A percentile compares a stretch with the other conserved stretches of the same genome.
phyloP scores from a whole-genome alignment of 306 rosid genomes.

The Prunus padus region DNA sequence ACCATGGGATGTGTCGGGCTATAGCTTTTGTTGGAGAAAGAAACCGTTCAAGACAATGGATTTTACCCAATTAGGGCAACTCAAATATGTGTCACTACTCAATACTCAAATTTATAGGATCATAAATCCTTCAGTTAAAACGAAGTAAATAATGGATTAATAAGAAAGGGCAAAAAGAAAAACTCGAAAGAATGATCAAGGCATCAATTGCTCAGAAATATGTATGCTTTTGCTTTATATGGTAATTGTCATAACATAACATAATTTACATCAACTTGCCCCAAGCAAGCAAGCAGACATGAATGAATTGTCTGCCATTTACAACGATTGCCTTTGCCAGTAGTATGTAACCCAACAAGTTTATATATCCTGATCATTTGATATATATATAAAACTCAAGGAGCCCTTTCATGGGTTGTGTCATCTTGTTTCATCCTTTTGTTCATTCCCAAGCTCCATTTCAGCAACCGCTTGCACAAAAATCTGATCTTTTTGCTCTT shows the following conservation, averaged over 20 bases:
- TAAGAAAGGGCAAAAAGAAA: background rate
- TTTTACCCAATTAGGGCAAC: too few relatives aligned
- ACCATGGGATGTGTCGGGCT: too few relatives aligned
- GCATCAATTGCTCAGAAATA: background rate
- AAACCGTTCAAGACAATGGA: too few relatives aligned
- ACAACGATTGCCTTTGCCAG: background rate
- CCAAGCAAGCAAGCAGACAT: background rate
- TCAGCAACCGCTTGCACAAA: background rate
- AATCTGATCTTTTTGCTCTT: background rate
- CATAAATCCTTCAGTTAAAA: too few relatives aligned
- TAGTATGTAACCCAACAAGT: background rate
- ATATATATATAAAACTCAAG: background rate
- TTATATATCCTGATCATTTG: background rate
- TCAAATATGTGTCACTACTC: too few relatives aligned
- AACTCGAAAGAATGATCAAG: background rate
- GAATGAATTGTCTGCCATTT: background rate
- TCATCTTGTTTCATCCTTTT: background rate
- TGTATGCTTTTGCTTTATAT: background rate
- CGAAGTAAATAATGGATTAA: background rate
- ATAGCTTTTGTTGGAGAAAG: too few relatives aligned
- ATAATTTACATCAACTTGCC: background rate
- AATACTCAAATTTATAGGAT: too few relatives aligned
- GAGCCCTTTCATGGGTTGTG: background rate
- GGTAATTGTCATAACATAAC: background rate
- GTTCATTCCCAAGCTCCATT: background rate